phyloP scores from a whole-genome alignment of 1,284 basidiomycete genomes.

The Moesziomyces globuligerus region DNA sequence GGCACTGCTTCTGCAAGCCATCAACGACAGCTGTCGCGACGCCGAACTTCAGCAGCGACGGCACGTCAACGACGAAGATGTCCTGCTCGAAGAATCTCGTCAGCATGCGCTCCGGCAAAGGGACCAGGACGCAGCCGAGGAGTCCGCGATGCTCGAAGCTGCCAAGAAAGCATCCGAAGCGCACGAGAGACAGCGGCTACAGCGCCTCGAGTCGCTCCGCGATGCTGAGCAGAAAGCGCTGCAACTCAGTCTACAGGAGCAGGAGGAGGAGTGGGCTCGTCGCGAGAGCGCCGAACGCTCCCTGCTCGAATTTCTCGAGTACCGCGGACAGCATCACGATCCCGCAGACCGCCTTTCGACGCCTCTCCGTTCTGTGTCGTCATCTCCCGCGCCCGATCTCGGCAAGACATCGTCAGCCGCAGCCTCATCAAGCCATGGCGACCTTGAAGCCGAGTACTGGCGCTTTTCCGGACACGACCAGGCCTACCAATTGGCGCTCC shows the following conservation, averaged over 20 bases:
- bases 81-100: conserved; percentile 39
- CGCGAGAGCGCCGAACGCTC: conserved; percentile 42
- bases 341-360: not conserved
- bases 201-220: conserved; percentile 15
- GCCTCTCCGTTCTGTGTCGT: not conserved
- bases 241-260: conserved; percentile 38
- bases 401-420: not conserved
- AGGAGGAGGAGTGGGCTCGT: conserved; percentile 48
- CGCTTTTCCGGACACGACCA: conserved; percentile 39
- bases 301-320: conserved; percentile 34
- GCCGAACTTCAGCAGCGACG: conserved; percentile 20
- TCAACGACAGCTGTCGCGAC: conserved; percentile 41
- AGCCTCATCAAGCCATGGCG: not conserved
- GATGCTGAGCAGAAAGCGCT: conserved; percentile 41
- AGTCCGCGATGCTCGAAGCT: conserved; percentile 30
- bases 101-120: conserved; percentile 32
- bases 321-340: not conserved
- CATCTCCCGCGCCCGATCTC: not conserved
- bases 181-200: conserved; percentile 15
- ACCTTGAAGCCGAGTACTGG: conserved; percentile 42
- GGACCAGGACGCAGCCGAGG: conserved; percentile 17
- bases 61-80: conserved; percentile 14
- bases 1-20: conserved; percentile 23
- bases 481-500: conserved; percentile 37
- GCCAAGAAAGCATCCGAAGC: conserved; percentile 25